These are phyloP conservation scores for Pyrus pyrifolia DNA, from an alignment of 306 rosid species.

Conservation along the genomic window DNA sequence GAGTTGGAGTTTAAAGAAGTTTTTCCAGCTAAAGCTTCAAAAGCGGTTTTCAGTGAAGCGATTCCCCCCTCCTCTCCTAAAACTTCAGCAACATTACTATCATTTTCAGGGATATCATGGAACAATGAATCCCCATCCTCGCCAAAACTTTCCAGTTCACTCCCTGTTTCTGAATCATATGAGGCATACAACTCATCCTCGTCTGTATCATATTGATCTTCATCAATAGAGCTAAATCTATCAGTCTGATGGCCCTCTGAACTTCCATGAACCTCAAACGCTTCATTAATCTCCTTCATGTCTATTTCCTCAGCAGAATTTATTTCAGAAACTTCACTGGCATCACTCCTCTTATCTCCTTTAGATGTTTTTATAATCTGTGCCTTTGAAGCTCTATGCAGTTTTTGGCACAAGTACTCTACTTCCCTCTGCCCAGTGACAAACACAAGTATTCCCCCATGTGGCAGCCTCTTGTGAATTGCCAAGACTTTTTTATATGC, in stretches of 20 bases:
- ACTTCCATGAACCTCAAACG: slow-evolving; percentile 51
- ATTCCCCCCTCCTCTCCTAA: slow-evolving; percentile 46
- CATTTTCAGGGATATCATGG: slow-evolving; percentile 29
- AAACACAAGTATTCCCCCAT: slow-evolving; percentile 83
- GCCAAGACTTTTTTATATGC: slow-evolving; percentile 84
- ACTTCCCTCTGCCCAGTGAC: slow-evolving; percentile 90
- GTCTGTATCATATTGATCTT: slow-evolving; percentile 33
- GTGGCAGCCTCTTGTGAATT: slow-evolving; percentile 87
- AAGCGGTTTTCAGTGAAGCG: slow-evolving; percentile 65
- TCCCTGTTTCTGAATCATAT: slow-evolving; percentile 57
- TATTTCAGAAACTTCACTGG: slow-evolving; percentile 19
- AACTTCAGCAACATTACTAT: slow-evolving; percentile 27
- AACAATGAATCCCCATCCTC: slow-evolving; percentile 21
- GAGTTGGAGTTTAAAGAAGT: slow-evolving; percentile 20
- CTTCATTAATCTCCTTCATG: slow-evolving; percentile 67
- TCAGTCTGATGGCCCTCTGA: slow-evolving; percentile 42
- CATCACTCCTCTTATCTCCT: slow-evolving; percentile 28
- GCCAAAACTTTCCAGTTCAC: slow-evolving; percentile 53
- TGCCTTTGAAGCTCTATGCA: slow-evolving; percentile 62
- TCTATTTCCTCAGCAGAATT: slow-evolving; percentile 38
- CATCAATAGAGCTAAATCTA: slow-evolving; percentile 57
- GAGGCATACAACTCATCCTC: slow-evolving; percentile 46
- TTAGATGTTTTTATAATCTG: slow-evolving; percentile 32
- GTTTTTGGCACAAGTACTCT: slow-evolving; percentile 69
- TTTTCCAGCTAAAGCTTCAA: slow-evolving; percentile 57